Evolutionary conservation across 2,329 filamentous ascomycete genomes (phyloP).

Genomic region (Dothidotthia symphoricarpi): DNA sequence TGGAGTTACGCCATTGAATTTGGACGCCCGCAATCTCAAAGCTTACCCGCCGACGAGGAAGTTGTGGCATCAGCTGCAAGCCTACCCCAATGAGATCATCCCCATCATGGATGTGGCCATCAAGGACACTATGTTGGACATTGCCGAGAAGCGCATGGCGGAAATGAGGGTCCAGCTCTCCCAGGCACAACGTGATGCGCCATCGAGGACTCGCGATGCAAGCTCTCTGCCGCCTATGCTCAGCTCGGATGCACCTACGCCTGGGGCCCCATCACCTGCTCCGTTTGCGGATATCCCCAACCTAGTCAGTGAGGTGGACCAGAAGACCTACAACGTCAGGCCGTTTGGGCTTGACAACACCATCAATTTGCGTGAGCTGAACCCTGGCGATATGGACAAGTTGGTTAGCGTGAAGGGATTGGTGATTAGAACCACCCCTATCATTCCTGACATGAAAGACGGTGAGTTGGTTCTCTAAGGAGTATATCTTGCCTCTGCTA

Average conservation of each 20-base stretch:
- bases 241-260: slow-evolving; percentile 69
- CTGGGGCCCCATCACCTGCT: slow-evolving; percentile 34
- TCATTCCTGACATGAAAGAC: slow-evolving; percentile 99
- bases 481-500: too few species aligned
- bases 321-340: slow-evolving; percentile 78
- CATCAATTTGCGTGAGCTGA: slow-evolving; percentile 89
- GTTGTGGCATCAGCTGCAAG: slow-evolving; percentile 90
- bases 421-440: slow-evolving; percentile 90
- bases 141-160: slow-evolving; percentile 77
- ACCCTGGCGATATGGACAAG: slow-evolving; percentile 96
- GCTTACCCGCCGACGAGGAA: slow-evolving; percentile 90
- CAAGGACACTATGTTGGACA: slow-evolving; percentile 88
- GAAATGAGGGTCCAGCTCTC: slow-evolving; percentile 59
- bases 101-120: slow-evolving; percentile 94
- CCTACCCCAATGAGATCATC: slow-evolving; percentile 94
- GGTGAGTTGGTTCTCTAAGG: slow-evolving; percentile 38
- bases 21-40: slow-evolving; percentile 87
- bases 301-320: slow-evolving; percentile 71
- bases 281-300: slow-evolving; percentile 61
- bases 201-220: slow-evolving; percentile 46
- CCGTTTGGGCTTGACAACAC: slow-evolving; percentile 84
- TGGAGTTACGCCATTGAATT: slow-evolving; percentile 77
- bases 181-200: slow-evolving; percentile 54
- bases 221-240: slow-evolving; percentile 77
- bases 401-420: slow-evolving; percentile 92